phyloP scores from a whole-genome alignment of 805 yeast species.

The Sugiyamaella marilandica region DNA sequence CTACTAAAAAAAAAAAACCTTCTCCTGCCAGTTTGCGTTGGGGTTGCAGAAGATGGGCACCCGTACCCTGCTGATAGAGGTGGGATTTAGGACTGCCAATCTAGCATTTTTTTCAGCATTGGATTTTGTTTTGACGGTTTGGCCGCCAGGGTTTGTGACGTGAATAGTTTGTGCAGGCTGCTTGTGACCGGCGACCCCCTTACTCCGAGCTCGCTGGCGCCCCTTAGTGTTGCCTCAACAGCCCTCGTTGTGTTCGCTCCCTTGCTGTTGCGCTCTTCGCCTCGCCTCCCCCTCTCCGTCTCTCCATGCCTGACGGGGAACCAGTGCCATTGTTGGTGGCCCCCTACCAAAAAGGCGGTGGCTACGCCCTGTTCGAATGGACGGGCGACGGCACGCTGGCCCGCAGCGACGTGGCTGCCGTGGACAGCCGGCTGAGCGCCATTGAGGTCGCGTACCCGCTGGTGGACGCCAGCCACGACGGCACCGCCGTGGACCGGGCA shows the following conservation, averaged over 20 bases:
- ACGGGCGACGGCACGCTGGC: neutral
- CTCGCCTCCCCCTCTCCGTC: neutral
- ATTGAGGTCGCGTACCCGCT: slow-evolving; percentile 15
- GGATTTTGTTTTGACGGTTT: neutral
- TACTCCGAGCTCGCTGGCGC: neutral
- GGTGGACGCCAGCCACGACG: slow-evolving; percentile 7
- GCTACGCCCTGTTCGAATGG: slow-evolving; percentile 1
- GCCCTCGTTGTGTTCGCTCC: neutral
- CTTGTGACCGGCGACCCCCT: neutral
- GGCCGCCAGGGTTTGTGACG: neutral
- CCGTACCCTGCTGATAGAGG: slow-evolving; percentile 2
- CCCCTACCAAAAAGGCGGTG: slow-evolving; percentile 2
- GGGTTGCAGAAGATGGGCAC: slow-evolving; percentile 1
- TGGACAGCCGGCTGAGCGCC: slow-evolving; percentile 11
- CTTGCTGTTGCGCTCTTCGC: neutral
- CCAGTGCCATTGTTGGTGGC: slow-evolving; percentile 4
- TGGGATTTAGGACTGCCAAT: neutral
- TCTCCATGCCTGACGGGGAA: neutral
- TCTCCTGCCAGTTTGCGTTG: neutral
- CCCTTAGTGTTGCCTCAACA: neutral
- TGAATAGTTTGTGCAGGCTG: neutral
- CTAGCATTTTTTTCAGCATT: neutral
- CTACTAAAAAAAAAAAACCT: too few relatives aligned
- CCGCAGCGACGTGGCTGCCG: slow-evolving; percentile 7
- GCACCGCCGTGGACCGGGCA: neutral